A percentile compares a stretch with the other conserved stretches of the same genome.
Evolutionary conservation across 1,284 basidiomycete genomes (phyloP).

Genomic region (Rhodotorula sp.): DNA sequence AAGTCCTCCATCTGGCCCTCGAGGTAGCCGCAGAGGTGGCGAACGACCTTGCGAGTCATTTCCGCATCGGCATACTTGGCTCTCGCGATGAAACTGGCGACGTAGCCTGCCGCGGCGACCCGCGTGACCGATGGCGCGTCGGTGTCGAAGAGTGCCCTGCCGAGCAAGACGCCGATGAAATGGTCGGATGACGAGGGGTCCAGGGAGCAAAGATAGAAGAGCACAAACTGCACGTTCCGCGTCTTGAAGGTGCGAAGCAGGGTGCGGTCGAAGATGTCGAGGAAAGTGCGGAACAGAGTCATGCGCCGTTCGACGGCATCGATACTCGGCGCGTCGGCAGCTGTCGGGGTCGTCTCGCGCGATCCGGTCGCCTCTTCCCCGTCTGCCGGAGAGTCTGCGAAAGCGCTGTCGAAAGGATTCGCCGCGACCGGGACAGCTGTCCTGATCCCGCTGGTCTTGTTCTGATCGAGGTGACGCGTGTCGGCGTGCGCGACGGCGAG

Average conservation of each 20-base stretch:
- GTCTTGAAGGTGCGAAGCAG: slow-evolving; percentile 96
- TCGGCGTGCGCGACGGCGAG: slow-evolving; percentile 53
- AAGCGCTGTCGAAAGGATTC: slow-evolving; percentile 16
- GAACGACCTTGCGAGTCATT: slow-evolving; percentile 72
- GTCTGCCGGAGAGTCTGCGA: not conserved
- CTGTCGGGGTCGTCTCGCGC: slow-evolving; percentile 39
- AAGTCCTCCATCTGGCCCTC: slow-evolving; percentile 69
- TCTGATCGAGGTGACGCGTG: slow-evolving; percentile 38
- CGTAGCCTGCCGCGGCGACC: slow-evolving; percentile 85
- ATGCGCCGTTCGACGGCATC: slow-evolving; percentile 35
- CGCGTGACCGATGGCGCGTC: slow-evolving; percentile 70
- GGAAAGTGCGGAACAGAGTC: slow-evolving; percentile 70
- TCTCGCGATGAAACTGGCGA: slow-evolving; percentile 88
- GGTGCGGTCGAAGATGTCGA: slow-evolving; percentile 87
- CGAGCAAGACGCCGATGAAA: slow-evolving; percentile 89
- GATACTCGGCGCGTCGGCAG: slow-evolving; percentile 39
- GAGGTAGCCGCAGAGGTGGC: slow-evolving; percentile 80
- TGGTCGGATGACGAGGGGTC: slow-evolving; percentile 85
- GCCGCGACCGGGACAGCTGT: slow-evolving; percentile 6
- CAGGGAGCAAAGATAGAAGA: slow-evolving; percentile 93
- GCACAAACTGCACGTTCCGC: slow-evolving; percentile 92
- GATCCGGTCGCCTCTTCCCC: slow-evolving; percentile 12
- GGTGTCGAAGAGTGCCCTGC: slow-evolving; percentile 72
- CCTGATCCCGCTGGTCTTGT: slow-evolving; percentile 28
- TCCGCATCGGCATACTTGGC: slow-evolving; percentile 80